Base-by-base conservation (phyloP, 2,329 filamentous ascomycete genomes). In the Geosmithia morbida region DNA sequence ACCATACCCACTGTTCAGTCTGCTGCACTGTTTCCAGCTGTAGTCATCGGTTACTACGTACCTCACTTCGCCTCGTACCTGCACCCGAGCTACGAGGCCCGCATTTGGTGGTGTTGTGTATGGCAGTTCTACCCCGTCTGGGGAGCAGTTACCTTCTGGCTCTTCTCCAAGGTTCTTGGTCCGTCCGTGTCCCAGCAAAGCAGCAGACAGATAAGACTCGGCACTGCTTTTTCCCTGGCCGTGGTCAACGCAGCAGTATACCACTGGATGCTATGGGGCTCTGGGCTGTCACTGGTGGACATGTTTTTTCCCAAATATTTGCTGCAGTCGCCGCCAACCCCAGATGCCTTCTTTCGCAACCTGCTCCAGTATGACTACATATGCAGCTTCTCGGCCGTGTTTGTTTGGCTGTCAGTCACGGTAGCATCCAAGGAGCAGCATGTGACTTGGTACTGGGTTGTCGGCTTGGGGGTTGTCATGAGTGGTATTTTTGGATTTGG, bases 41-140 rank as follows among this genome's bases (percentile, higher is more conserved):
- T 61, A 1, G 1, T 52, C 0, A 2, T 56, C 14, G 46, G 48
- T 0, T 61, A 57, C 14, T 52, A 55, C 5, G 1, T 50, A 2
- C 51, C 59, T 0, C 53, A 54, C 37, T 48, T 57, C 2, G 44
- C 49, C 0, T 57, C 51, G 0, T 57, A 51, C 41, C 52, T 60
- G 8, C 53, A 55, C 13, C 22, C 48, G 6, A 51, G 51, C 16
- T 48, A 59, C 1, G 52, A 57, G 22, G 39, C 37, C 0, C 51
- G 57, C 16, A 51, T 59, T 26, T 61, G 55, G 58, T 60, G 56
- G 52, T 59, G 56, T 17, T 61, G 59, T 57, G 41, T 59, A 14
- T 61, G 59, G 59, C 59, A 61, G 7, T 37, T 61, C 1, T 61
- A 51, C 22, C 57, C 57, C 0, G 41, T 60, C 0, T 59, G 55